Evolutionary conservation across 2,329 filamentous ascomycete species (phyloP).

Genomic region (Aspergillus quadrilineatus): DNA sequence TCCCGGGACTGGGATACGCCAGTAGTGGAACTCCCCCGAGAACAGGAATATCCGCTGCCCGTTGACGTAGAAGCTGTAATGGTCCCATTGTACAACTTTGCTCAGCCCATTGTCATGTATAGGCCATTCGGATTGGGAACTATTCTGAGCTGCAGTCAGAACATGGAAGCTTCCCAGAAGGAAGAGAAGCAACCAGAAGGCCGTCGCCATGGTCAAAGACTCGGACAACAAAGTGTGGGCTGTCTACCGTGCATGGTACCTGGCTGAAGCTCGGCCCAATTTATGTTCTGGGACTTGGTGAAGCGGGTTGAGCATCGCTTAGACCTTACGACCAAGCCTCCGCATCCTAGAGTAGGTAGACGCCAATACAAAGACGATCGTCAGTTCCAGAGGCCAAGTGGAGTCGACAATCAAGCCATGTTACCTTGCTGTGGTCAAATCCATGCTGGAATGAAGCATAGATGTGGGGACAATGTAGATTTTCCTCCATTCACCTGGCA

Average conservation of each 20-base stretch:
- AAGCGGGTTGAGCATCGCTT: not conserved
- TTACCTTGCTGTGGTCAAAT: not conserved
- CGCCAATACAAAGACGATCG: not conserved
- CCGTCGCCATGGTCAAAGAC: conserved; percentile 14
- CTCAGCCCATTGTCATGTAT: conserved; percentile 51
- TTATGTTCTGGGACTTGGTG: not conserved
- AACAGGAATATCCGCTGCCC: conserved; percentile 54
- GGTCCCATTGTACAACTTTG: conserved; percentile 52
- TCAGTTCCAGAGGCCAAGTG: not conserved
- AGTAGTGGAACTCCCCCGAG: conserved; percentile 57
- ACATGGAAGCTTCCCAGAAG: conserved; percentile 15
- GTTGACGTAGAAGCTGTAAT: conserved; percentile 54
- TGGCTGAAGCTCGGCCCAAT: not conserved
- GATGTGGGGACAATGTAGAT: conserved; percentile 1
- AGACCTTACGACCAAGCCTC: not conserved
- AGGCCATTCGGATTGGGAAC: conserved; percentile 41
- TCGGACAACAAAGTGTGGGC: not conserved
- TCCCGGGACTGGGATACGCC: conserved; percentile 51
- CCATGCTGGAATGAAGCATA: not conserved
- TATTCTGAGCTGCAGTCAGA: conserved; percentile 17
- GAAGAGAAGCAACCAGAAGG: conserved; percentile 10
- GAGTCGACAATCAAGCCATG: not conserved
- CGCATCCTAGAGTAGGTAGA: not conserved
- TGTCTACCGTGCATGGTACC: not conserved
- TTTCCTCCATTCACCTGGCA: conserved; percentile 15